These are phyloP conservation scores for Podila epicladia DNA, from an alignment of 192 early-diverging fungal species.

Conservation along the genomic window DNA sequence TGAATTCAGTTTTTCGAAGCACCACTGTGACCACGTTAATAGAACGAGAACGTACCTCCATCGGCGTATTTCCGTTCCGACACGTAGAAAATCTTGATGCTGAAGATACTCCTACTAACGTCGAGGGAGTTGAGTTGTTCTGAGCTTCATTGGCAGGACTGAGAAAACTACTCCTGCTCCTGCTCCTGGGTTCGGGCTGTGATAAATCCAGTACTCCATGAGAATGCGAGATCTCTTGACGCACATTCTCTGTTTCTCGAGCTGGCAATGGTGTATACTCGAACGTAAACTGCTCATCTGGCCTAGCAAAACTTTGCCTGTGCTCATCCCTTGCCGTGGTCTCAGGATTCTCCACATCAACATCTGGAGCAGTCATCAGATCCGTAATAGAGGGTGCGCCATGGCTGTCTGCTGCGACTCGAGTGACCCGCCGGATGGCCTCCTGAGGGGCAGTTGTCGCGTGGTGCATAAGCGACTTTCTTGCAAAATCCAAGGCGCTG, in stretches of 20 bases:
- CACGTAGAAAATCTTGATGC: too few relatives aligned
- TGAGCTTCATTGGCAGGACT: too few relatives aligned
- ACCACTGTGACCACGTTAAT: too few relatives aligned
- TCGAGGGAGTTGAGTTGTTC: too few relatives aligned
- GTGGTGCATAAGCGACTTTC: slow-evolving; percentile 35
- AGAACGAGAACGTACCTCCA: too few relatives aligned
- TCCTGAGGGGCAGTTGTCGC: slow-evolving; percentile 12
- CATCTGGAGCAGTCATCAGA: slow-evolving; percentile 19
- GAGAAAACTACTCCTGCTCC: too few relatives aligned
- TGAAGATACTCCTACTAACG: too few relatives aligned
- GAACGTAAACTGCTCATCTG: slow-evolving; percentile 19
- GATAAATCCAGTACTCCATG: not conserved
- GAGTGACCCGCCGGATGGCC: slow-evolving; percentile 13
- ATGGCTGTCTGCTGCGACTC: slow-evolving; percentile 15
- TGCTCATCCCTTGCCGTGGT: not conserved
- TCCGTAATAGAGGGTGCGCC: slow-evolving; percentile 14
- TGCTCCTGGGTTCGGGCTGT: not conserved
- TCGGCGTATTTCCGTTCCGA: too few relatives aligned
- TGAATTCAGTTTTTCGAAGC: too few relatives aligned
- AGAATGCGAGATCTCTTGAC: not conserved
- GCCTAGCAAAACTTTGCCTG: slow-evolving; percentile 7
- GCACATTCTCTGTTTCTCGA: not conserved
- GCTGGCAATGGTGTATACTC: slow-evolving; percentile 8
- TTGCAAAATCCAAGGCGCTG: slow-evolving; percentile 24
- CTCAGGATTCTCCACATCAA: not conserved